Base-by-base conservation (phyloP, 805 yeast species). In the Myxozyma melibiosi region DNA sequence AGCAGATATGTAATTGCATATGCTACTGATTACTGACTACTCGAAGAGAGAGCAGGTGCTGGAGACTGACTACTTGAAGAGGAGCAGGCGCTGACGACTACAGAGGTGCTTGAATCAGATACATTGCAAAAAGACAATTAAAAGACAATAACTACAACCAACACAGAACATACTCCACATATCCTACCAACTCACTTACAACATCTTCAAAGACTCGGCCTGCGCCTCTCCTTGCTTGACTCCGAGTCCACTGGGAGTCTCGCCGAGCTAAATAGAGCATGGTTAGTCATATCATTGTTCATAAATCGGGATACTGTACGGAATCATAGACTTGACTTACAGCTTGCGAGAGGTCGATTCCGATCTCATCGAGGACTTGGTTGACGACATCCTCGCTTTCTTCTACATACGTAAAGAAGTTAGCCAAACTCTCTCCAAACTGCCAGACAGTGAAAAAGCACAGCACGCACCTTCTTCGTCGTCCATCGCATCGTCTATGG, bases 401-500 rank as follows among this genome's bases (percentile, higher is more conserved):
- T 39, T 64, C 67, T 62, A 39, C 24, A 51, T 6, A 18, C 34
- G 14, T 16, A 11, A 14, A 16, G 33, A n/a, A n/a, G n/a, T n/a
- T n/a, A n/a, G n/a, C n/a, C n/a, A n/a, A n/a, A n/a, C n/a, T n/a
- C n/a, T 49, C 20, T 27, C 44, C 27, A 39, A 37, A n/a, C 4
- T 16, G 27, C 27, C 27, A 13, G 11, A 13, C 27, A 5, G 43
- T 14, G 18, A 35, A 16, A 30, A n/a, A 22, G 22, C 22, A 24
- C 25, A 39, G 20, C 16, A 45, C 53, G n/a, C 6, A 63, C 66
- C 87, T 56, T 88, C 83, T 67, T 89, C 97, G 67, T 85, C 90
- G 52, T 86, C 96, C 94, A 94, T 90, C 18, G 94, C 88, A 71
- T 92, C 97, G 70, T 94, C 99, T 66, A 94, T 86, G 18, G 97